Percentiles rank a stretch among this genome's conserved stretches.
Conservation (phyloP, 257 asterid species). For the Penstemon eatonii region DNA sequence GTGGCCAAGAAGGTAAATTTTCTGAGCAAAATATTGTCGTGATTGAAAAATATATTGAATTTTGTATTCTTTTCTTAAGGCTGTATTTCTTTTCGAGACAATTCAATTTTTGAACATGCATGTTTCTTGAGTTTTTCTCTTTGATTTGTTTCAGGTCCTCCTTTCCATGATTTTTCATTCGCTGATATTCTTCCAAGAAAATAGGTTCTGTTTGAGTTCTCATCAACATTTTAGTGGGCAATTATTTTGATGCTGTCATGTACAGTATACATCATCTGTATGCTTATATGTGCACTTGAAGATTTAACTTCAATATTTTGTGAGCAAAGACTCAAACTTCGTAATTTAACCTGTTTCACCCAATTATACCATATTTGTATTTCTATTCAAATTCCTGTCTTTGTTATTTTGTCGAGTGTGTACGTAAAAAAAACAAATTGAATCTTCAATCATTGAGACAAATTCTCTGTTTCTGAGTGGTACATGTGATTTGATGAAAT, state of each 20-base stretch:
- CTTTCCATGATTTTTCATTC: conserved; percentile 70
- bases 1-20: conserved; percentile 71
- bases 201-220: conserved; percentile 31
- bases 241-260: too few relatives aligned
- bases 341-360: too few relatives aligned
- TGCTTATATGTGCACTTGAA: not conserved
- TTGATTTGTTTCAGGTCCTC: conserved; percentile 63
- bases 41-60: not conserved
- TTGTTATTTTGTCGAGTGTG: too few relatives aligned
- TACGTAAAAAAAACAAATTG: too few relatives aligned
- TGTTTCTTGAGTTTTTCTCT: conserved; percentile 7
- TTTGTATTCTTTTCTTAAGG: not conserved
- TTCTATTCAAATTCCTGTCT: too few relatives aligned
- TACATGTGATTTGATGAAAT: too few relatives aligned
- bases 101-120: not conserved
- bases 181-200: conserved; percentile 61
- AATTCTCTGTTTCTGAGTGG: too few relatives aligned
- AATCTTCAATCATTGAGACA: too few relatives aligned
- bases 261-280: not conserved
- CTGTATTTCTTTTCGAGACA: not conserved
- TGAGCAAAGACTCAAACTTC: too few relatives aligned
- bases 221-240: not conserved
- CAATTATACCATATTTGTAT: too few relatives aligned
- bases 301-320: not conserved
- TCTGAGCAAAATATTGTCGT: not conserved